Base-by-base conservation (phyloP, 129 eudicot species). In the Flaveria linearis region DNA sequence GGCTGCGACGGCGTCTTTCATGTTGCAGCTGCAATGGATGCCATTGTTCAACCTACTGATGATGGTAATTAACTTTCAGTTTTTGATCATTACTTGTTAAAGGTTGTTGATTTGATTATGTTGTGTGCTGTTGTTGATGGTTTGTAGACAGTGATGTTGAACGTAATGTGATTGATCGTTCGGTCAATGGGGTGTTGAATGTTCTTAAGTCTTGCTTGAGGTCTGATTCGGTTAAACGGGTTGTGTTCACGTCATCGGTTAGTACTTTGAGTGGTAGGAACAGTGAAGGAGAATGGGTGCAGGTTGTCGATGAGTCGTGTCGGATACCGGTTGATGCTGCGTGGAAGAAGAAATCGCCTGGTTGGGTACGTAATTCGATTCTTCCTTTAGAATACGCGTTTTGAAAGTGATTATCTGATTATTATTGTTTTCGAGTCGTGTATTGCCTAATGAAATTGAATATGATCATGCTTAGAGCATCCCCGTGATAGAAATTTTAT, bases 21-120 rank as follows among this genome's bases (percentile, higher is more conserved):
- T 83, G 97, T 91, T 85, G 97, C 98, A 30, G 97, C 98, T 68
- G 75, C 90, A 1, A 85, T 93, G 97, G 90, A 93, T 51, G 71
- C 78, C 72, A 46, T 64, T 14, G 82, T 87, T 49, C 72, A 55
- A 68, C 62, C 78, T 13, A 30, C 71, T 42, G 77, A 78, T 45
- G 49, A 84, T 60, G 89, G 94, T 90, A 85, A 83, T 4, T 23
- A 4, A 46, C 18, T 18, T 18, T 13, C 20, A n/a, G 7, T 12
- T 46, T 14, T 73, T 22, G 18, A 50, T 50, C 41, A 4, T 36
- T 36, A 36, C 1, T 36, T 36, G 41, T 36, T 36, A 30, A 5
- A 36, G 41, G 5, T 36, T 36, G 41, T 5, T 36, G 41, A 36
- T 36, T 36, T 36, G 7, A 36, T 36, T 36, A 36, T 36, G 28